Evolutionary conservation across 495 filamentous ascomycete genomes (phyloP).

Genomic region (Aspergillus sparsus): DNA sequence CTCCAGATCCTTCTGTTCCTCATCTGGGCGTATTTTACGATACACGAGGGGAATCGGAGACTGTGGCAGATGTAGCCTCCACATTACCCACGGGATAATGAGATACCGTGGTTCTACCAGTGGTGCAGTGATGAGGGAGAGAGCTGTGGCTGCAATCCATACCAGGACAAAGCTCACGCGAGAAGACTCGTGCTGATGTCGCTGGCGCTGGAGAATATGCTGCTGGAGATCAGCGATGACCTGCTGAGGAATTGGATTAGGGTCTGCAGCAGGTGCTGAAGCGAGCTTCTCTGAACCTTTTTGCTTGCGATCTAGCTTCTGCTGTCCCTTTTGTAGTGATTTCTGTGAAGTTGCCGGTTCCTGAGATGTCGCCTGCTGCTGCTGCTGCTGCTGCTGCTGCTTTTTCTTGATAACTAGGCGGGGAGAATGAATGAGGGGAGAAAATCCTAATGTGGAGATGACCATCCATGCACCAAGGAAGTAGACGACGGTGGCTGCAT

Average conservation of each 20-base stretch:
- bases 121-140: conserved; percentile 82
- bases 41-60: conserved; percentile 38
- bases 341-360: conserved; percentile 24
- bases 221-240: conserved; percentile 37
- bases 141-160: conserved; percentile 68
- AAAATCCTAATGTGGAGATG: conserved; percentile 57
- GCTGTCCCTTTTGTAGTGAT: conserved; percentile 23
- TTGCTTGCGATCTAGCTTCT: conserved; percentile 31
- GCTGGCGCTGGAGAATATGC: conserved; percentile 38
- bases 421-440: conserved; percentile 29
- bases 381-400: conserved; percentile 18
- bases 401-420: conserved; percentile 25
- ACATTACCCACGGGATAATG: conserved; percentile 93
- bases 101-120: conserved; percentile 95
- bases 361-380: conserved; percentile 12
- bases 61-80: conserved; percentile 75
- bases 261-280: conserved; percentile 21
- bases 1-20: conserved; percentile 31
- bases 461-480: conserved; percentile 60
- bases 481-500: conserved; percentile 65
- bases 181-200: conserved; percentile 33
- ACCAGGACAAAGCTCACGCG: conserved; percentile 61
- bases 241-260: conserved; percentile 29
- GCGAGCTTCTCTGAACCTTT: conserved; percentile 27
- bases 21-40: conserved; percentile 23